These are phyloP conservation scores for Candida tibetensis DNA, from an alignment of 805 yeast species.

Conservation along the genomic window DNA sequence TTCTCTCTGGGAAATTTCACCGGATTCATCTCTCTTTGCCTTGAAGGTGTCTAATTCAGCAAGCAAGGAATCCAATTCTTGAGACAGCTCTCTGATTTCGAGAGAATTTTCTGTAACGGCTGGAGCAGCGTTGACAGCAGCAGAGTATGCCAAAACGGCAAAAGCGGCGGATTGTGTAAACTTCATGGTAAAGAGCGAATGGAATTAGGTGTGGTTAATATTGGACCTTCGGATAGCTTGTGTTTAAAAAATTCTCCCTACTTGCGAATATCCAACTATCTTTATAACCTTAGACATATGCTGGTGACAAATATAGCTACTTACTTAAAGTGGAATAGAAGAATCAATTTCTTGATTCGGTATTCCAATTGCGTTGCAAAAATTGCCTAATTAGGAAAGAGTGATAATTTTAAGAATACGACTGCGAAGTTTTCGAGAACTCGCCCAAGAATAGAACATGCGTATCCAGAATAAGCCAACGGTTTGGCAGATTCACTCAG, in stretches of 20 bases:
- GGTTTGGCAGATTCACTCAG: too few relatives aligned
- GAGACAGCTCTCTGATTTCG: constrained; percentile 9
- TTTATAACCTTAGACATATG: background rate
- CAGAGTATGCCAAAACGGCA: constrained; percentile 24
- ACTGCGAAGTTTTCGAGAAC: background rate
- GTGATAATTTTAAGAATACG: background rate
- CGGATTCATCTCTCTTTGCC: constrained; percentile 27
- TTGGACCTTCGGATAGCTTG: too few relatives aligned
- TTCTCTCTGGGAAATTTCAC: constrained; percentile 33
- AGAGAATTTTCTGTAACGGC: constrained; percentile 12
- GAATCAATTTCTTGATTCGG: constrained; percentile 4
- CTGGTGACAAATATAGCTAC: background rate
- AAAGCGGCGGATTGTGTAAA: constrained; percentile 29
- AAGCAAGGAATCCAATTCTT: constrained; percentile 23
- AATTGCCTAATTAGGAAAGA: constrained; percentile 7
- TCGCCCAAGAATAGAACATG: too few relatives aligned
- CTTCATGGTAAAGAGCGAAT: constrained; percentile 23
- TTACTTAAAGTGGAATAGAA: constrained; percentile 4
- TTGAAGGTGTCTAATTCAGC: constrained; percentile 21
- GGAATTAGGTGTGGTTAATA: background rate
- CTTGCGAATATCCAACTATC: too few relatives aligned
- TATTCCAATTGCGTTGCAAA: background rate
- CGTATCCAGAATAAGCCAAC: too few relatives aligned
- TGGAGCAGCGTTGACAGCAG: constrained; percentile 36
- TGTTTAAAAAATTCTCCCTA: too few relatives aligned